Percentiles rank a stretch among this genome's conserved stretches.
Conservation (phyloP, 257 asterid species). For the Solanum acaule region DNA sequence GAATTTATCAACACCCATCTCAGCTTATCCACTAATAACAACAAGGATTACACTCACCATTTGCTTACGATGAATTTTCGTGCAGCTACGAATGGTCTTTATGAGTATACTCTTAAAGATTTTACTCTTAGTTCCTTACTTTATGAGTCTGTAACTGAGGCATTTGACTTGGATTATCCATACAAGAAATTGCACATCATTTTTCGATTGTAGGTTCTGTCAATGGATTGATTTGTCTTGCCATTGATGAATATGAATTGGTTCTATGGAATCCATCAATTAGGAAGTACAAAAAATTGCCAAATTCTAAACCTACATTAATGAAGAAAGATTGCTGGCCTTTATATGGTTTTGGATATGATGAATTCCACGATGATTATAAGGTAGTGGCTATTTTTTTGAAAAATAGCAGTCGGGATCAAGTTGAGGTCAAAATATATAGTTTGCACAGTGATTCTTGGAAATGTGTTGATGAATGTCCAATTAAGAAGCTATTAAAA, state of each 20-base stretch:
- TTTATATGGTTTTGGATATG: background rate
- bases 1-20: background rate
- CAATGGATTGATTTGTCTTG: background rate
- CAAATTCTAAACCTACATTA: background rate
- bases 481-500: background rate
- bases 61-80: background rate
- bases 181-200: background rate
- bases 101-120: background rate
- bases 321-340: background rate
- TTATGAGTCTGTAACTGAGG: background rate
- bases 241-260: background rate
- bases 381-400: background rate
- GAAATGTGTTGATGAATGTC: background rate
- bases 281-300: background rate
- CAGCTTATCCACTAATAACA: background rate
- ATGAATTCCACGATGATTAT: background rate
- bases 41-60: background rate
- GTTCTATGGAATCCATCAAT: background rate
- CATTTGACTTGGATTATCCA: background rate
- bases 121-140: background rate
- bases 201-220: background rate
- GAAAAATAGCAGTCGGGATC: background rate
- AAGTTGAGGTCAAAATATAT: background rate
- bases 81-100: background rate
- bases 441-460: background rate